Percentiles rank a stretch among this genome's conserved stretches.
Conservation (phyloP, 371 early-diverging fungal genomes). For the Mortierella sp. region DNA sequence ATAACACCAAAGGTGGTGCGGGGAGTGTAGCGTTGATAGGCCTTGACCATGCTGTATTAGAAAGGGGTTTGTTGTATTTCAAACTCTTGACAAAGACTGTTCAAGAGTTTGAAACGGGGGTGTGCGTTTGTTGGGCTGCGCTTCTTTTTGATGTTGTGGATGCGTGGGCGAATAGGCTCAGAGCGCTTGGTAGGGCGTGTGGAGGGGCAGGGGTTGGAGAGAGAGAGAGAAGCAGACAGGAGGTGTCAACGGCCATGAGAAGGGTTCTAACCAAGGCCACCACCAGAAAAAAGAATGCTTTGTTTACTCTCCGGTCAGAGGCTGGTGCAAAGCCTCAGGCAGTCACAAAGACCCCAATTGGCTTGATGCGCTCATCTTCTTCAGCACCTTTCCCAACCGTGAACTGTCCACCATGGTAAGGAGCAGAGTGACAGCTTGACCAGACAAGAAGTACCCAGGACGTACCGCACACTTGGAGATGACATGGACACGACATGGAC, state of each 20-base stretch:
- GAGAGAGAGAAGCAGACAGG: background rate
- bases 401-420: no score
- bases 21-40: conserved; percentile 89
- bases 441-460: no score
- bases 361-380: background rate
- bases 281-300: no score
- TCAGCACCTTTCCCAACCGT: no score
- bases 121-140: background rate
- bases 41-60: conserved; percentile 69
- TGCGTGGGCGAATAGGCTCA: no score
- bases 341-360: background rate
- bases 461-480: no score
- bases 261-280: no score
- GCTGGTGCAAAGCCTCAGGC: no score
- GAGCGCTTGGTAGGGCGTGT: background rate
- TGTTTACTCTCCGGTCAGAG: no score
- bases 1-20: conserved; percentile 87
- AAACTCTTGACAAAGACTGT: conserved; percentile 13
- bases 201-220: no score
- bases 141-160: background rate
- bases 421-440: no score
- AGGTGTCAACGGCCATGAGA: background rate
- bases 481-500: no score
- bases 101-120: conserved; percentile 17
- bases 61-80: conserved; percentile 13